These are phyloP conservation scores for Pseudocercospora macadamiae DNA, from an alignment of 2,329 filamentous ascomycete genomes.

Conservation along the genomic window DNA sequence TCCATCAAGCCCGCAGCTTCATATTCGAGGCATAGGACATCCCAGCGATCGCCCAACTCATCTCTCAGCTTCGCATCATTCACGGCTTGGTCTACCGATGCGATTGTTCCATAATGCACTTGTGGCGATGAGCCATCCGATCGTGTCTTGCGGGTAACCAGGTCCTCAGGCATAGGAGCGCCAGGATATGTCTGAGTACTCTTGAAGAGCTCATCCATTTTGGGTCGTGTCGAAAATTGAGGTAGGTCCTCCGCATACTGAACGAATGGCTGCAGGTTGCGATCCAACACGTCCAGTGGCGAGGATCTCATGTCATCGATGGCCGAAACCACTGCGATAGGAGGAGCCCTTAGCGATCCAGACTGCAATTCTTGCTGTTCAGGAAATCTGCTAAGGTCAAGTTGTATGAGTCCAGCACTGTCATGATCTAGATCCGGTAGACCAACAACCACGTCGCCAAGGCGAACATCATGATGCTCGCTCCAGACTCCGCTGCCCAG, in stretches of 20 bases:
- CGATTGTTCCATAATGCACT: constrained; percentile 32
- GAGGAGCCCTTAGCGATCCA: constrained; percentile 1
- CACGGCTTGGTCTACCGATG: constrained; percentile 31
- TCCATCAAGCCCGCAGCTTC: constrained; percentile 31
- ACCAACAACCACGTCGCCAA: constrained; percentile 36
- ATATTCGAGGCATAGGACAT: constrained; percentile 33
- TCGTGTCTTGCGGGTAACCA: not conserved
- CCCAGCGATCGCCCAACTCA: constrained; percentile 8
- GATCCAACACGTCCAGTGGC: too few relatives aligned
- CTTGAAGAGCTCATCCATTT: too few relatives aligned
- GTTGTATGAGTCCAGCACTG: constrained; percentile 29
- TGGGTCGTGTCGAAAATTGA: too few relatives aligned
- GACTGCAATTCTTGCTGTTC: not conserved
- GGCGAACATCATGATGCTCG: constrained; percentile 30
- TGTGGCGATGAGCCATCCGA: not conserved
- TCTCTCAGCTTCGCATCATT: constrained; percentile 25
- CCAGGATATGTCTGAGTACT: not conserved
- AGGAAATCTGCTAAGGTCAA: constrained; percentile 2
- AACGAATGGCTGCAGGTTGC: too few relatives aligned
- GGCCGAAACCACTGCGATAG: not conserved
- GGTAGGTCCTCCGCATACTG: too few relatives aligned
- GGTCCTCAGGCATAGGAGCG: not conserved
- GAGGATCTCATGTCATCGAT: not conserved
- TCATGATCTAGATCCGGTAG: constrained; percentile 15
- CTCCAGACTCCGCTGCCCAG: constrained; percentile 30